A percentile compares a stretch with the other conserved stretches of the same genome.
Evolutionary conservation across 169 alveolate species (phyloP).

Genomic region (Cryptosporidium parvum): DNA sequence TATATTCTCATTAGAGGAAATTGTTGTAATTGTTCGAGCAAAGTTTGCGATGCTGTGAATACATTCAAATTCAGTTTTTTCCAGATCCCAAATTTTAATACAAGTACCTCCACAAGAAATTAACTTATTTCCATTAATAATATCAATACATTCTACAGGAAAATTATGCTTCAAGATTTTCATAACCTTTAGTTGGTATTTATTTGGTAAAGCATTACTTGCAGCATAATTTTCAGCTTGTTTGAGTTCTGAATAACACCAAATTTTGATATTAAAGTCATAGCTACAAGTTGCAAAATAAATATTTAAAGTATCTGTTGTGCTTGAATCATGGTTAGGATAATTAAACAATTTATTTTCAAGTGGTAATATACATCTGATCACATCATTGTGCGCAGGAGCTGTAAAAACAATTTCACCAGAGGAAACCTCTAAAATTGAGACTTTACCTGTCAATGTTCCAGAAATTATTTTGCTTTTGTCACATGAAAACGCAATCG

Average conservation of each 20-base stretch:
- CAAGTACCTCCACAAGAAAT: conserved; percentile 62
- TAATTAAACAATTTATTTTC: background rate
- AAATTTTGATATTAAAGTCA: conserved; percentile 39
- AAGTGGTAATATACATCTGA: conserved; percentile 29
- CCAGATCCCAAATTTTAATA: conserved; percentile 49
- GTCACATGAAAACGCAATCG: conserved; percentile 42
- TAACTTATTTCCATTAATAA: background rate
- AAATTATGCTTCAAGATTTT: conserved; percentile 12
- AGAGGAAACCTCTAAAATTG: conserved; percentile 31
- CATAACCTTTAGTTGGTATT: background rate
- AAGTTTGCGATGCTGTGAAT: conserved; percentile 20
- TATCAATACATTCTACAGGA: conserved; percentile 60
- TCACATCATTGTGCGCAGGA: conserved; percentile 42
- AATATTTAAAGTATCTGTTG: background rate
- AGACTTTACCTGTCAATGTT: conserved; percentile 41
- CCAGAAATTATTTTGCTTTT: conserved; percentile 55
- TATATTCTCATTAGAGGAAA: conserved; percentile 14
- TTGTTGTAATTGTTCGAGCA: conserved; percentile 47
- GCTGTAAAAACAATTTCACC: background rate
- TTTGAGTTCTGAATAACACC: conserved; percentile 33
- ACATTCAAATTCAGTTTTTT: background rate
- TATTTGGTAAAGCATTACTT: background rate
- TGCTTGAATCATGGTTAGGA: background rate
- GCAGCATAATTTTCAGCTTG: background rate
- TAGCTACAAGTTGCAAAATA: conserved; percentile 67